Conservation (phyloP, 257 asterid species). For the Solanum chiquidenum region DNA sequence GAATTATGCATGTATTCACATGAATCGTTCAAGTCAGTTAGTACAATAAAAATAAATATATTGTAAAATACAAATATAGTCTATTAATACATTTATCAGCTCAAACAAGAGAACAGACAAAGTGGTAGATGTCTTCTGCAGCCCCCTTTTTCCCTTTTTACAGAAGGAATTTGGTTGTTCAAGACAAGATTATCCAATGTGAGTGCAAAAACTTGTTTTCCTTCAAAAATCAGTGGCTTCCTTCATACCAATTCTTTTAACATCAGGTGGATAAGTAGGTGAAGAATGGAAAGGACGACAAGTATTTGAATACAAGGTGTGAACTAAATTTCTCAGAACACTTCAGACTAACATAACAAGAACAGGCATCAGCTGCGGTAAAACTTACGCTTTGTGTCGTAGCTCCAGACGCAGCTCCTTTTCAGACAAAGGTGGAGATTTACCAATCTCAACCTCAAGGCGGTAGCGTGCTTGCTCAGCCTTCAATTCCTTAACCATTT, state of each 20-base stretch:
- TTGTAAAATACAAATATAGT: background rate
- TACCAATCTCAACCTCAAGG: conserved; percentile 90
- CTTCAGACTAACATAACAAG: background rate
- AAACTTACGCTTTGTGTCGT: conserved; percentile 75
- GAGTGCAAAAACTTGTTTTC: background rate
- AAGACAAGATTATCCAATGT: background rate
- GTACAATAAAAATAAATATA: background rate
- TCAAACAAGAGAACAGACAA: background rate
- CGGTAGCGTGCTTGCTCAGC: conserved; percentile 79
- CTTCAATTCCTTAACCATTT: conserved; percentile 70
- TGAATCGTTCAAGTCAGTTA: background rate
- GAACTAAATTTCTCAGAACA: background rate
- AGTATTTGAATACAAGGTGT: background rate
- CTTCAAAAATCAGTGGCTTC: background rate
- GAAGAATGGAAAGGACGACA: background rate
- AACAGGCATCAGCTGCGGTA: background rate
- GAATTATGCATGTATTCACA: background rate
- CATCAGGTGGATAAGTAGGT: background rate
- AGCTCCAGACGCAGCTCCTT: conserved; percentile 72
- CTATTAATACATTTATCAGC: background rate
- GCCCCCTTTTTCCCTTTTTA: background rate
- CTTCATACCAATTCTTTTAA: background rate
- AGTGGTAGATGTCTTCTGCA: background rate
- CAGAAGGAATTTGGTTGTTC: background rate
- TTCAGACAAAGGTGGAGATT: conserved; percentile 92